Evolutionary conservation across 257 asterid genomes (phyloP), one percentile per base, ranked within the genome.

Genomic region (Leonotis leonurus): DNA sequence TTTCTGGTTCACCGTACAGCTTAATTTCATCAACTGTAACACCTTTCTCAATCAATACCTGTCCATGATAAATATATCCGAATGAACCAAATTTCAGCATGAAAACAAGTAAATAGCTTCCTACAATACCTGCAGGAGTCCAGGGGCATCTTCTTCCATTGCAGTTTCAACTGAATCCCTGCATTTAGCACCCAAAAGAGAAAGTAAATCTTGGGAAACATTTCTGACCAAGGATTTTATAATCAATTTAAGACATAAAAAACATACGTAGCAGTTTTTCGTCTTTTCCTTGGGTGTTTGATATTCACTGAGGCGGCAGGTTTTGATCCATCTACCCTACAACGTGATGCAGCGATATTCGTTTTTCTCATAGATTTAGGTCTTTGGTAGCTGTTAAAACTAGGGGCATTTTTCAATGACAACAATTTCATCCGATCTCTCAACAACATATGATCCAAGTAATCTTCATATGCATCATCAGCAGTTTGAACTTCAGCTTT

Each of bases 81-180:
- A 64, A 26, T 69, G 71, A 25, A 40, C 45, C 55, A 11, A 61
- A 24, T 32, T 61, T 45, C 48, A 62, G 40, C 65, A 36, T 12
- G 65, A 53, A 68, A 76, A 64, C 54, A 73, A 32, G 39, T 18
- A 55, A 16, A 41, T 57, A 70, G 61, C 60, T 48, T 52, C 67
- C 50, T 25, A 32, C 3, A 39, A 32, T 76, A 92, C 97, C 97
- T 80, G 81, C 81, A 92, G 68, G 62, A 92, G 97, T 68, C 95
- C 96, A 65, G 99, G 99, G 64, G 97, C 96, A 83, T 92, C 99
- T 80, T 92, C 99, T 76, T 92, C 95, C 85, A 92, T 74, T 21
- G 99, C 99, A 69, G 75, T 78, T 81, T 85, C 91, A 79, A 89
- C 70, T 3, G 96, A 92, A 73, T 80, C 95, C 70, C 97, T 92